phyloP scores from a whole-genome alignment of 2,329 filamentous ascomycete species.

The Scortechinia acanthostroma region DNA sequence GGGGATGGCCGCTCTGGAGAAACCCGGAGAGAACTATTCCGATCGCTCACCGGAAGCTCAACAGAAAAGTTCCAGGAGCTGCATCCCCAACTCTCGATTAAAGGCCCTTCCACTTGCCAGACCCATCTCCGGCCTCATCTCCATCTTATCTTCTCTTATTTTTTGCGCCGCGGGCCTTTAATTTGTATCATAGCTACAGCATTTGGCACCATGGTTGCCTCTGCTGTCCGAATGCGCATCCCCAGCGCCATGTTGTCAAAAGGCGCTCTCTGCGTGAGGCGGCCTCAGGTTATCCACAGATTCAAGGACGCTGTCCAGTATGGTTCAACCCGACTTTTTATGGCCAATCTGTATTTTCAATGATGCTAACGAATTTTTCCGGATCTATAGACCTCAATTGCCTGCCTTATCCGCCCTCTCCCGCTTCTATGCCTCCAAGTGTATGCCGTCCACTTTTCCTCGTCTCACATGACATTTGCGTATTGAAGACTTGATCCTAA shows the following conservation, averaged over 20 bases:
- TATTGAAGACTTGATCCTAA: constrained; percentile 11
- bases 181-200: constrained; percentile 6
- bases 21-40: constrained; percentile 18
- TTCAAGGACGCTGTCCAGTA: constrained; percentile 22
- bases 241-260: constrained; percentile 29
- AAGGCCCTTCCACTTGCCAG: constrained; percentile 2
- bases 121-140: constrained; percentile 8
- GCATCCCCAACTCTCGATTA: constrained; percentile 11
- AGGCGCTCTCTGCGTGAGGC: constrained; percentile 30
- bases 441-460: constrained; percentile 29
- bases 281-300: constrained; percentile 30
- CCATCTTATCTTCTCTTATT: constrained; percentile 4
- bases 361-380: constrained; percentile 3
- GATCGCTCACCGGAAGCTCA: constrained; percentile 27
- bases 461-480: constrained; percentile 5
- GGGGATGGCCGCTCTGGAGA: constrained; percentile 1
- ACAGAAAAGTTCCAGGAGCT: constrained; percentile 26
- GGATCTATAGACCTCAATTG: constrained; percentile 20
- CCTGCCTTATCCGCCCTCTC: constrained; percentile 43
- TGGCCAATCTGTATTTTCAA: background rate
- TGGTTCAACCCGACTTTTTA: background rate
- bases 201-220: constrained; percentile 43
- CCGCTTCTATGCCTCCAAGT: constrained; percentile 65
- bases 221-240: constrained; percentile 32
- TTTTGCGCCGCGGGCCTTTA: constrained; percentile 6